Evolutionary conservation across 495 filamentous ascomycete species (phyloP).

Genomic region (Podospora anserina): DNA sequence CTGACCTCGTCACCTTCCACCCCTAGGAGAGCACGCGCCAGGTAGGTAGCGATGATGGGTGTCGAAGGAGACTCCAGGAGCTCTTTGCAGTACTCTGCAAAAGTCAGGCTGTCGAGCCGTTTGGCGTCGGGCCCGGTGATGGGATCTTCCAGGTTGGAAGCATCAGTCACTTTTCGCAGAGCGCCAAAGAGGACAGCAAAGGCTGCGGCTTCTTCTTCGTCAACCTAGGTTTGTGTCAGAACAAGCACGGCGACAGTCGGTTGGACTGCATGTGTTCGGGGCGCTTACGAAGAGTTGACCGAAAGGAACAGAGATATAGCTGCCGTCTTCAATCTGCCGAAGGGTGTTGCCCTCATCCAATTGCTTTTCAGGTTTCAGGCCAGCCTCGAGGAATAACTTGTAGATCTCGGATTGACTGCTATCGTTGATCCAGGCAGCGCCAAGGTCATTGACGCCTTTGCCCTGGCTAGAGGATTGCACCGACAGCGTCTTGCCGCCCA

Average conservation of each 20-base stretch:
- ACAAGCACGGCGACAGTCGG: not conserved
- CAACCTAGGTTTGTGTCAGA: not conserved
- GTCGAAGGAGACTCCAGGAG: not conserved
- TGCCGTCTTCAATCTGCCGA: constrained; percentile 32
- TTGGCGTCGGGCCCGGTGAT: not conserved
- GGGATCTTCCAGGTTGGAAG: not conserved
- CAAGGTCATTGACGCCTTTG: constrained; percentile 44
- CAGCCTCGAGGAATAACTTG: constrained; percentile 35
- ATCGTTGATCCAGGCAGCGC: constrained; percentile 54
- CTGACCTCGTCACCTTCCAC: constrained; percentile 42
- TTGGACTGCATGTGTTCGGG: not conserved
- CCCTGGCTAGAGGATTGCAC: constrained; percentile 7
- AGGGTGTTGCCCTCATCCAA: constrained; percentile 38
- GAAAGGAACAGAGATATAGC: not conserved
- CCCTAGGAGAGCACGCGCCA: constrained; percentile 46
- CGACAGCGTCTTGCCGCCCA: constrained; percentile 52
- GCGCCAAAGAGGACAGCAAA: not conserved
- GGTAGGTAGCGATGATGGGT: constrained; percentile 27
- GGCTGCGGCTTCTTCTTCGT: not conserved
- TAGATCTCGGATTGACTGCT: constrained; percentile 45
- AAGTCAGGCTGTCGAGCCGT: not conserved
- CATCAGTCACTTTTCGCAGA: not conserved
- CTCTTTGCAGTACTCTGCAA: not conserved
- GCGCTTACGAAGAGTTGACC: not conserved
- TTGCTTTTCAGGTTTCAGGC: constrained; percentile 44